phyloP scores from a whole-genome alignment of 2,329 filamentous ascomycete genomes.

The Xylaria sp. region DNA sequence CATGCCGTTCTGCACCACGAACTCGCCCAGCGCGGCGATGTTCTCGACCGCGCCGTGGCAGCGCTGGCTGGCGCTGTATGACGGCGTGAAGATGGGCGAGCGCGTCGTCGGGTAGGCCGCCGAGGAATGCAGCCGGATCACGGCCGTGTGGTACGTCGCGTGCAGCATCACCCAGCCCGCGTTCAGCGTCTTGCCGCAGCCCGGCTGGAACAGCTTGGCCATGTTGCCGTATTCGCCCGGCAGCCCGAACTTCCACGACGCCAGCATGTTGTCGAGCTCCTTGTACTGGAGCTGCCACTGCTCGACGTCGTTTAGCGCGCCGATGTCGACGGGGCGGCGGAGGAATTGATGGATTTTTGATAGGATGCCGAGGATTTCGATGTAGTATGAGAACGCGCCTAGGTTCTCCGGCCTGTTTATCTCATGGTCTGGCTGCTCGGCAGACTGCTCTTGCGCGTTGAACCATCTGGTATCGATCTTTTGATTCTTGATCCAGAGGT shows the following conservation, averaged over 20 bases:
- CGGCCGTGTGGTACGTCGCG: constrained; percentile 87
- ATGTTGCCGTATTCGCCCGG: constrained; percentile 88
- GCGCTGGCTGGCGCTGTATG: constrained; percentile 84
- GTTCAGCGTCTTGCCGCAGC: constrained; percentile 75
- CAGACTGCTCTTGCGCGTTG: constrained; percentile 60
- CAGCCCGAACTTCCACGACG: constrained; percentile 84
- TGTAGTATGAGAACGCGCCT: constrained; percentile 88
- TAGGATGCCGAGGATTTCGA: constrained; percentile 88
- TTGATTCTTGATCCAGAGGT: constrained; percentile 85
- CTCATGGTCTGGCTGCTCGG: constrained; percentile 66
- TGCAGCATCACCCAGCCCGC: constrained; percentile 93
- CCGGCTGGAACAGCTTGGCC: constrained; percentile 78
- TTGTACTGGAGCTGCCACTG: constrained; percentile 90
- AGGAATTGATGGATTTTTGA: constrained; percentile 90
- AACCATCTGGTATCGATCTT: constrained; percentile 89
- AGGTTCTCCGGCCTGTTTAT: constrained; percentile 81
- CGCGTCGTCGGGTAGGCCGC: constrained; percentile 91
- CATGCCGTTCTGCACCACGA: constrained; percentile 79
- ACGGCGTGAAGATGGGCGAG: constrained; percentile 89
- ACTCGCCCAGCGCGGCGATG: constrained; percentile 80
- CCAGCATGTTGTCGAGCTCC: constrained; percentile 82
- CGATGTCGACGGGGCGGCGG: constrained; percentile 90
- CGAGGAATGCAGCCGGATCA: constrained; percentile 91
- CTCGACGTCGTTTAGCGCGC: constrained; percentile 84
- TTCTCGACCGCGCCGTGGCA: constrained; percentile 86